A percentile compares a stretch with the other conserved stretches of the same genome.
Evolutionary conservation across 2,329 filamentous ascomycete species (phyloP).

Genomic region (Phoma herbarum): DNA sequence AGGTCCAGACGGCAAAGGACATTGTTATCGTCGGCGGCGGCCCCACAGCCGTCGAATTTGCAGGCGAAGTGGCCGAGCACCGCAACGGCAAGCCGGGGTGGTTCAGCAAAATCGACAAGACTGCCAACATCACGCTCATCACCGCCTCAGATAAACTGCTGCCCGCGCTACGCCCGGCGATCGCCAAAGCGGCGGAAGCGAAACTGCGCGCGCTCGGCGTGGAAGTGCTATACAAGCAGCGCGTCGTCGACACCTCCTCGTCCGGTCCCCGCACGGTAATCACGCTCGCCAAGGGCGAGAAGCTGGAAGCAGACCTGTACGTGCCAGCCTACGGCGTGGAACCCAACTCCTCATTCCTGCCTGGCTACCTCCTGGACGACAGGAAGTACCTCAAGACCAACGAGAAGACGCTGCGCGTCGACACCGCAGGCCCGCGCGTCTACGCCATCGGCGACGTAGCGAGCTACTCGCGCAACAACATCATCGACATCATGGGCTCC

Average conservation of each 20-base stretch:
- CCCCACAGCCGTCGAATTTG: slow-evolving; percentile 59
- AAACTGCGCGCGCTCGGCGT: slow-evolving; percentile 60
- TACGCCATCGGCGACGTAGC: slow-evolving; percentile 61
- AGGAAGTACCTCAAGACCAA: slow-evolving; percentile 61
- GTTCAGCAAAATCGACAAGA: slow-evolving; percentile 44
- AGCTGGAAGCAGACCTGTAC: slow-evolving; percentile 60
- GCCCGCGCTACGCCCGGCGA: slow-evolving; percentile 51
- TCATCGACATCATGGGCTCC: slow-evolving; percentile 52
- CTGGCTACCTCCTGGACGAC: slow-evolving; percentile 56
- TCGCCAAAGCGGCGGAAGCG: slow-evolving; percentile 55
- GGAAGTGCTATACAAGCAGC: slow-evolving; percentile 53
- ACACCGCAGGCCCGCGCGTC: slow-evolving; percentile 55
- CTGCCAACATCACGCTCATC: slow-evolving; percentile 56
- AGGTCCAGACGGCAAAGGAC: slow-evolving; percentile 51
- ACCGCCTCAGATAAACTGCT: slow-evolving; percentile 54
- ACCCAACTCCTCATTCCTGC: slow-evolving; percentile 64
- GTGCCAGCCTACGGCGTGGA: slow-evolving; percentile 61
- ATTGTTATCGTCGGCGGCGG: slow-evolving; percentile 61
- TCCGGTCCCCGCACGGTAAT: slow-evolving; percentile 54
- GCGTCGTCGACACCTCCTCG: slow-evolving; percentile 38
- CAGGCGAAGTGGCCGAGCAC: slow-evolving; percentile 58
- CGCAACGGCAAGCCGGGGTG: slow-evolving; percentile 53
- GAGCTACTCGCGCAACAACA: slow-evolving; percentile 53
- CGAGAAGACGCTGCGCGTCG: slow-evolving; percentile 56
- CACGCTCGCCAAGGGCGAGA: slow-evolving; percentile 54